Evolutionary conservation across 768 basidiomycete species (phyloP).

Genomic region (Serendipita vermifera): DNA sequence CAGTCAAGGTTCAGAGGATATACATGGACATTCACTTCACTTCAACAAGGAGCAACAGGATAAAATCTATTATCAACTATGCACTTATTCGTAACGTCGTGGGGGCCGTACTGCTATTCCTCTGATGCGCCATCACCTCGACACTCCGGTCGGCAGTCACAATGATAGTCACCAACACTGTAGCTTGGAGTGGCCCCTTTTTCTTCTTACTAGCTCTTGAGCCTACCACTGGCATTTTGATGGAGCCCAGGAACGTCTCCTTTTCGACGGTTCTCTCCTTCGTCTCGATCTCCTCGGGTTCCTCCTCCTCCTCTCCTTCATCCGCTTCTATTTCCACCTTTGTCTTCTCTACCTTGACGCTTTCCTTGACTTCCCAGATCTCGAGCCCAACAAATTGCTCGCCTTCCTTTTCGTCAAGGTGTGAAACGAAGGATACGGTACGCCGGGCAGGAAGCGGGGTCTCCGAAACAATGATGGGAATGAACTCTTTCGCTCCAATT

Average conservation of each 20-base stretch:
- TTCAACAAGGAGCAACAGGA: not conserved
- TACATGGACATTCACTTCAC: not conserved
- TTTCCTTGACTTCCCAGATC: constrained; percentile 65
- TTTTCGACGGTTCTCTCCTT: constrained; percentile 51
- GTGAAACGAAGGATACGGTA: constrained; percentile 44
- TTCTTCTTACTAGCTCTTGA: not conserved
- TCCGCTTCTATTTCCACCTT: constrained; percentile 39
- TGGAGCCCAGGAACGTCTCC: constrained; percentile 32
- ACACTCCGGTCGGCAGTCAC: not conserved
- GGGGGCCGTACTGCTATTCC: not conserved
- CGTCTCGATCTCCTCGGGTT: constrained; percentile 46
- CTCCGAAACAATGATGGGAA: constrained; percentile 54
- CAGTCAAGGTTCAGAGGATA: not conserved
- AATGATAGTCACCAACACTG: not conserved
- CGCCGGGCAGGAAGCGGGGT: constrained; percentile 60
- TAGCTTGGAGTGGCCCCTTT: constrained; percentile 6
- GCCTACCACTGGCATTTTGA: constrained; percentile 15
- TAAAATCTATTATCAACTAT: not conserved
- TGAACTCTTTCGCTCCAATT: constrained; percentile 38
- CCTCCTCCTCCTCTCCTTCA: constrained; percentile 27
- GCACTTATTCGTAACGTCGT: not conserved
- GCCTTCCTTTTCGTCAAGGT: constrained; percentile 27
- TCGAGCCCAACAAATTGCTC: constrained; percentile 44
- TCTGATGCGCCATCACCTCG: not conserved
- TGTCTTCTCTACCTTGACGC: constrained; percentile 48